Evolutionary conservation across 306 rosid species (phyloP), one percentile per base, ranked within the genome.

Genomic region (Vicia sativa): DNA sequence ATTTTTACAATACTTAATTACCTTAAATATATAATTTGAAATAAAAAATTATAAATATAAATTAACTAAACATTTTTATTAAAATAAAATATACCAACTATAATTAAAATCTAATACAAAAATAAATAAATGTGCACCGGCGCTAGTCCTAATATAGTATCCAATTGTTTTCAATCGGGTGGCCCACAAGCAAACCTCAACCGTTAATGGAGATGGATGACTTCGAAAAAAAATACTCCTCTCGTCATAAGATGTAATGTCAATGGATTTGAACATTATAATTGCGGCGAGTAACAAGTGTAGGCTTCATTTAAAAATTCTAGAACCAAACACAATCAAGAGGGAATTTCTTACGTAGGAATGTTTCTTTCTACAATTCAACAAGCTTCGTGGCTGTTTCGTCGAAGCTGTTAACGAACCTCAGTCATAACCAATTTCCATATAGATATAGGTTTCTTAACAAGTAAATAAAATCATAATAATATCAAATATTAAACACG

Each of bases 351-450:
- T 7, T 16, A 0, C 3, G 8, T 50, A 9, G 3, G 13, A 19
- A 21, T 52, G 14, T 21, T 21, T 21, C 34, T 52, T 13, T 56
- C 23, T 56, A 28, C 6, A 13, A 14, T 56, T 28, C 11, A 13
- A 14, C 28, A 15, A 13, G 5, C 21, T 46, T 46, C 35, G 65
- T 41, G 54, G 55, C 21, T 16, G 64, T 11, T 29, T 50, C 28
- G 16, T 4, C 5, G 3, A 29, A 53, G 34, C 59, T 15, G 13
- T 0, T 0, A 9, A 3, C 43, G 7, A 42, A 48, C 61, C 53
- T 62, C 23, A 11, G 42, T 68, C 79, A 68, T 50, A 4, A 15
- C 58, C 44, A 41, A 28, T 29, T 35, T 4, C 74, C 58, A 50
- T 18, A 19, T 49, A 13, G 3, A 43, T 38, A 34, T 38, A 7